Percentiles rank a stretch among this genome's conserved stretches.
Evolutionary conservation across 1,284 basidiomycete species (phyloP).

Genomic region (Ganoderma multipileum): DNA sequence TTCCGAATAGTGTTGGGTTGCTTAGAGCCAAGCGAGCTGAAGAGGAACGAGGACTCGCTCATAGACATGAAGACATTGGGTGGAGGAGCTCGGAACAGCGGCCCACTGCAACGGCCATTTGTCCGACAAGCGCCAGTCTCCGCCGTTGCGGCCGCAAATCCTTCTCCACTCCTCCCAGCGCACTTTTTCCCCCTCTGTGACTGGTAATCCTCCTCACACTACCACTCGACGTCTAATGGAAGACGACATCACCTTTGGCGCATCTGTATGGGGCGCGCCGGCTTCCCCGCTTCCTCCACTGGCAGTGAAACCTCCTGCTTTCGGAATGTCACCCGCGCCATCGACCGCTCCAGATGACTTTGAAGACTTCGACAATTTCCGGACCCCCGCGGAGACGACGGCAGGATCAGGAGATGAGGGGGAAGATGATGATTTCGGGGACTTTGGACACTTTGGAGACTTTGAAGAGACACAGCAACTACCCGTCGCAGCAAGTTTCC

Average conservation of each 20-base stretch:
- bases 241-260: constrained; percentile 73
- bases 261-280: constrained; percentile 72
- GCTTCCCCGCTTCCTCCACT: constrained; percentile 37
- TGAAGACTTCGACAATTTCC: constrained; percentile 75
- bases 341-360: constrained; percentile 55
- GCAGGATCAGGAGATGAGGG: constrained; percentile 47
- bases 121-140: constrained; percentile 9
- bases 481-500: constrained; percentile 29
- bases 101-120: neutral
- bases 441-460: constrained; percentile 90
- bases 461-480: constrained; percentile 72
- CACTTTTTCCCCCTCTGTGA: neutral
- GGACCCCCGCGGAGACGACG: constrained; percentile 55
- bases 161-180: neutral
- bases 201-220: neutral
- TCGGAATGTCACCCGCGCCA: constrained; percentile 37
- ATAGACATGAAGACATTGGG: constrained; percentile 35
- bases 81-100: neutral
- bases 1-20: constrained; percentile 60
- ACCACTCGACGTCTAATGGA: constrained; percentile 51
- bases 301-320: constrained; percentile 32
- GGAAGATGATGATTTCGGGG: constrained; percentile 71
- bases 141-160: constrained; percentile 6
- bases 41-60: constrained; percentile 56
- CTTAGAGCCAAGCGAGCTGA: constrained; percentile 56